Percentiles rank a stretch among this genome's conserved stretches.
phyloP scores from a whole-genome alignment of 257 asterid genomes.

The Forsythia suspensa region DNA sequence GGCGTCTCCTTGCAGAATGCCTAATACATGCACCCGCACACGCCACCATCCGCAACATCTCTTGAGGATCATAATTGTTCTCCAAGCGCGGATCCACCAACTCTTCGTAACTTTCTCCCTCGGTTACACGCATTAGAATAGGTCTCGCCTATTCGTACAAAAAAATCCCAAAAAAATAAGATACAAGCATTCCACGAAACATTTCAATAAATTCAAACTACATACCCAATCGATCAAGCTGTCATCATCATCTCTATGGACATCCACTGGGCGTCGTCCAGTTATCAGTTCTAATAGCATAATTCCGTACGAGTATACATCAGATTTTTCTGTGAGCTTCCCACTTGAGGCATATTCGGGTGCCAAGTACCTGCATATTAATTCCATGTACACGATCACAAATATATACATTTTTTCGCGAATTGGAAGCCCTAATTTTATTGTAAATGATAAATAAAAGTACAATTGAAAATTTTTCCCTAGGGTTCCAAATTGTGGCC shows the following conservation, averaged over 20 bases:
- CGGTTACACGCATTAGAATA: slow-evolving; percentile 40
- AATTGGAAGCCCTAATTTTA: neutral
- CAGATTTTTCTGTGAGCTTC: slow-evolving; percentile 85
- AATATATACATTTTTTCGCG: neutral
- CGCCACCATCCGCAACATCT: slow-evolving; percentile 75
- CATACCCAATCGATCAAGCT: slow-evolving; percentile 86
- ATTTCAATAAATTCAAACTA: neutral
- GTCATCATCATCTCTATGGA: slow-evolving; percentile 61
- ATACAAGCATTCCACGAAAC: neutral
- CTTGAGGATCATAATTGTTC: slow-evolving; percentile 56
- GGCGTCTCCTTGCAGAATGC: slow-evolving; percentile 86
- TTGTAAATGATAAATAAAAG: neutral
- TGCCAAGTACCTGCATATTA: slow-evolving; percentile 60
- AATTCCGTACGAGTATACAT: slow-evolving; percentile 79
- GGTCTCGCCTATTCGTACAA: slow-evolving; percentile 66
- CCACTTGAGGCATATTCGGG: slow-evolving; percentile 98
- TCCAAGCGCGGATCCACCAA: slow-evolving; percentile 70
- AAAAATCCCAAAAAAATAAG: neutral
- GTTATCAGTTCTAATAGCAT: slow-evolving; percentile 84
- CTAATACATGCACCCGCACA: slow-evolving; percentile 70
- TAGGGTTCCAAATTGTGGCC: neutral
- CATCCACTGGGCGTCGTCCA: slow-evolving; percentile 68
- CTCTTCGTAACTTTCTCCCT: slow-evolving; percentile 63
- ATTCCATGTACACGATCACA: neutral
- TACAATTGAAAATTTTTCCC: neutral